Conservation (phyloP, 2,329 filamentous ascomycete genomes). For the Pseudogymnoascus sp. region DNA sequence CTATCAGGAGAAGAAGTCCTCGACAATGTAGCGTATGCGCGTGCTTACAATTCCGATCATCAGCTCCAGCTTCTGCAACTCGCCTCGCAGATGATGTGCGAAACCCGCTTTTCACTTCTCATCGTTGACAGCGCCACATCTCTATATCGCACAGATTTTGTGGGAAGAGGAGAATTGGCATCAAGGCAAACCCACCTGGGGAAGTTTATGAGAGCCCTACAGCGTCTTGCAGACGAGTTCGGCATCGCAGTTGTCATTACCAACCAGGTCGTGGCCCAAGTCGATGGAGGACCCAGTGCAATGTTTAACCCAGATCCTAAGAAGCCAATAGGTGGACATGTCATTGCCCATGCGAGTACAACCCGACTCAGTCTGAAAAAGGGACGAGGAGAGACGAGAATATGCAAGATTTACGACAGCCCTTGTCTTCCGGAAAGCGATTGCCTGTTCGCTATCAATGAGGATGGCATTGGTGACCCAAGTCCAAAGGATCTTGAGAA, state of each 20-base stretch:
- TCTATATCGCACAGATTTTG: conserved; percentile 91
- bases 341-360: conserved; percentile 95
- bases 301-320: conserved; percentile 99
- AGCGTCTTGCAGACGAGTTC: conserved; percentile 72
- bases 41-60: conserved; percentile 97
- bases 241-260: conserved; percentile 98
- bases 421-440: conserved; percentile 95
- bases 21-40: conserved; percentile 95
- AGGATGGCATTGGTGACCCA: conserved; percentile 93
- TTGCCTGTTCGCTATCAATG: conserved; percentile 91
- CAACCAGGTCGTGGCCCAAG: conserved; percentile 96
- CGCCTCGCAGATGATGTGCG: conserved; percentile 97
- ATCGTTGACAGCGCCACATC: conserved; percentile 94
- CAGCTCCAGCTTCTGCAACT: conserved; percentile 92
- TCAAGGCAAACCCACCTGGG: conserved; percentile 81
- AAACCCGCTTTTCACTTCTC: conserved; percentile 91
- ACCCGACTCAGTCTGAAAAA: conserved; percentile 94
- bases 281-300: conserved; percentile 87
- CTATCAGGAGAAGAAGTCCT: conserved; percentile 94
- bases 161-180: conserved; percentile 93
- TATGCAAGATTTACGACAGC: conserved; percentile 99
- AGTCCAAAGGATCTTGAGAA: conserved; percentile 93
- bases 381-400: conserved; percentile 85
- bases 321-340: conserved; percentile 97
- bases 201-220: conserved; percentile 79